These are phyloP conservation scores for Neolentinus lepideus DNA, from an alignment of 1,284 basidiomycete species.

Conservation along the genomic window DNA sequence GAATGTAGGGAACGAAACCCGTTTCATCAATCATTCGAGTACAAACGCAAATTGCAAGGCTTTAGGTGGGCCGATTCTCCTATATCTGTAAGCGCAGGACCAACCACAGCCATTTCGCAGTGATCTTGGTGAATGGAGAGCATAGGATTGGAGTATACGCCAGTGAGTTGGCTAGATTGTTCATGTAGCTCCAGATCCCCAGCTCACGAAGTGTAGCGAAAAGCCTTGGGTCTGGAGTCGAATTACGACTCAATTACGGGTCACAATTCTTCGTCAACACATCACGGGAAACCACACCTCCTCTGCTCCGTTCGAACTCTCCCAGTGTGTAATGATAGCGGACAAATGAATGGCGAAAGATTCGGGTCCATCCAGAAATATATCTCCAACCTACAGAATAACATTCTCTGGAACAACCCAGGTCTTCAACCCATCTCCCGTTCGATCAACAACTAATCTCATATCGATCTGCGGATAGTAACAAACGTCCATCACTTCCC, in stretches of 20 bases:
- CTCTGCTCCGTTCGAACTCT: background rate
- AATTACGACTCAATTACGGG: conserved; percentile 43
- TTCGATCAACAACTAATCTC: conserved; percentile 9
- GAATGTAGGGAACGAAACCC: conserved; percentile 42
- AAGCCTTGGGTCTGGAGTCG: conserved; percentile 26
- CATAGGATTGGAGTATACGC: conserved; percentile 41
- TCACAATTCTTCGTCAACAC: conserved; percentile 16
- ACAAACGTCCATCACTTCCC: conserved; percentile 16
- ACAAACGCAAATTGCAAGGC: conserved; percentile 32
- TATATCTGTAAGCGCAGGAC: background rate
- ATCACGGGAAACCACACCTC: background rate
- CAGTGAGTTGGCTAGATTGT: conserved; percentile 23
- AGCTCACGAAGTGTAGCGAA: conserved; percentile 17
- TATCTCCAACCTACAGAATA: too few relatives aligned
- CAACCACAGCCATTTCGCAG: conserved; percentile 3
- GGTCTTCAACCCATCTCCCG: background rate
- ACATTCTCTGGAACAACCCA: background rate
- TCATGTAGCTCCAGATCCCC: background rate
- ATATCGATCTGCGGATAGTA: conserved; percentile 14
- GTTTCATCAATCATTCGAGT: conserved; percentile 46
- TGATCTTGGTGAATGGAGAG: conserved; percentile 36
- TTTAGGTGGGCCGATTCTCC: conserved; percentile 23
- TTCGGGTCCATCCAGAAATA: too few relatives aligned
- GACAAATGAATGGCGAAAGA: too few relatives aligned
- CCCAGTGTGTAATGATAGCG: background rate